Evolutionary conservation across 176 grass and related monocot species (phyloP), one percentile per base, ranked within the genome.

Genomic region (Pontederia paniculata): DNA sequence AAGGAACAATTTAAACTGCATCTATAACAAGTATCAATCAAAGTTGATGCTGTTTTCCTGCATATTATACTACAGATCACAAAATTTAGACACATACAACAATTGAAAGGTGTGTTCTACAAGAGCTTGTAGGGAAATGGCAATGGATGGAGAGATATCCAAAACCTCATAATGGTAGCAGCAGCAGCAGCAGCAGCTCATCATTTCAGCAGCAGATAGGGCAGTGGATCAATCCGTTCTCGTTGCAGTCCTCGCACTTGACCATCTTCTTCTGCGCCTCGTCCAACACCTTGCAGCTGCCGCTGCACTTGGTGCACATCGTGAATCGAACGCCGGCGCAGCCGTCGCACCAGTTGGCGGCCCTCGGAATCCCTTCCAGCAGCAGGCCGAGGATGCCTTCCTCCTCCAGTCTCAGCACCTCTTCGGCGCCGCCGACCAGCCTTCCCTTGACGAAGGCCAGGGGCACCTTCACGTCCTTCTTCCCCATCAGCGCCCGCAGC

Each of bases 231-330:
- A 96, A 71, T 8, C 90, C 90, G 68, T 96, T 96, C 80, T 89
- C 90, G 78, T 96, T 96, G 74, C 90, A 96, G 43, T 67, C 77
- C 11, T 42, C 86, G 68, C 93, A 98, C 72, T 60, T 76, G 17
- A 69, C 50, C 15, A 66, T 88, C 75, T 74, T 82, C 73, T 74
- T 84, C 63, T 74, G 54, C 6, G 78, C 74, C 37, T 66, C 80
- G 62, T 84, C 83, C 57, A 98, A 76, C 78, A 98, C 80, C 80
- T 98, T 98, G 69, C 93, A 75, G 68, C 93, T 98, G 62, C 93
- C 93, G 70, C 82, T 91, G 78, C 93, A 98, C 58, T 79, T 78
- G 69, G 82, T 60, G 69, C 93, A 98, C 93, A 98, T 80, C 57
- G 91, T 83, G 71, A 98, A 98, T 17, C 93, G 79, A 60, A 98